Evolutionary conservation across 805 yeast genomes (phyloP), one percentile per base, ranked within the genome.

Genomic region (Candida methanosorbosa): DNA sequence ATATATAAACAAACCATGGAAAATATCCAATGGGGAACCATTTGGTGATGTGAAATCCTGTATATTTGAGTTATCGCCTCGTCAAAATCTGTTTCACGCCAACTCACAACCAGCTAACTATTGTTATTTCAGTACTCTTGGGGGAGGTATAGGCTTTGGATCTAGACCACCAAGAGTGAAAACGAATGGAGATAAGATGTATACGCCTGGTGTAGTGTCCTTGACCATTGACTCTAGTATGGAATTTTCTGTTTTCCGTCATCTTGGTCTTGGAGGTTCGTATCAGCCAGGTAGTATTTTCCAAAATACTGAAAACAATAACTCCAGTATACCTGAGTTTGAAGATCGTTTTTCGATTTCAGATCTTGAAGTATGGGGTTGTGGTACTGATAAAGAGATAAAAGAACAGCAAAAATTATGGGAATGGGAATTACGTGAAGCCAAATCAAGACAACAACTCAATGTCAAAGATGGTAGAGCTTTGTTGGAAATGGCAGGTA

Each of bases 351-450:
- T 90, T 46, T 52, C 68, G 36, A 72, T 90, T 7, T 73, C 78
- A 5, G 88, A 81, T 43, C 60, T 88, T 18, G 96, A 88, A 51
- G 94, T 87, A 0, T 83, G 92, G 88, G 97, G 97, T 0, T 72
- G 86, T 38, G 97, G 97, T 1, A 75, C 84, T 7, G 75, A 72
- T 9, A 74, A 78, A 39, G 94, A 85, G 44, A 59, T 87, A 31
- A 79, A 71, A 21, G 88, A 81, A 41, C 96, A 88, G 57, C 63
- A 69, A 30, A 74, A 72, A 46, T 71, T 72, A 39, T 82, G 95
- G 92, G 87, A 80, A 46, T 87, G 96, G 96, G 97, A 90, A 51
- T 81, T 80, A 49, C 65, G 75, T 32, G 95, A 86, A 52, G 94
- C 94, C 0, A 71, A 76, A 45, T 78, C 86, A 25, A 65, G 97